A percentile compares a stretch with the other conserved stretches of the same genome.
Conservation (phyloP, 352 stramenopile genomes). For the Phytophthora litchii region DNA sequence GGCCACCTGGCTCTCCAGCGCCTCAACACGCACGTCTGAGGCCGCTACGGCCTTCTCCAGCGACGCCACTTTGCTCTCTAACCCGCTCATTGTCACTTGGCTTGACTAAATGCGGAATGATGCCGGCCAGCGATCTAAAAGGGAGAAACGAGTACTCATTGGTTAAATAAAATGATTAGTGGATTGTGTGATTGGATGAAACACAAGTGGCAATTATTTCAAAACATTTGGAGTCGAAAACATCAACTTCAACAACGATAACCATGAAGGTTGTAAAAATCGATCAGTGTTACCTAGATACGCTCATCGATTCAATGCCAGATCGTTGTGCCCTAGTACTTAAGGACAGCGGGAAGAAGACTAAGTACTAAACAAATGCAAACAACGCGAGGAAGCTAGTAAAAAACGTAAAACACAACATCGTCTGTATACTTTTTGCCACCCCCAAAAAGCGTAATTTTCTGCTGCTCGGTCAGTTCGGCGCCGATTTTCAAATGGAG, state of each 20-base stretch:
- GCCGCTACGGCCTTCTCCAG: constrained; percentile 36
- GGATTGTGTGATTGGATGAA: constrained; percentile 6
- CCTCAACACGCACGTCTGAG: constrained; percentile 29
- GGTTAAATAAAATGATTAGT: not conserved
- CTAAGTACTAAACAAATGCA: not conserved
- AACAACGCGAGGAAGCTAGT: not conserved
- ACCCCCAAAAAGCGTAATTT: not conserved
- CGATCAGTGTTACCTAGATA: not conserved
- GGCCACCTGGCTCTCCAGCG: constrained; percentile 27
- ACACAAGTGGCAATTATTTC: not conserved
- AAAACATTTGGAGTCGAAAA: not conserved
- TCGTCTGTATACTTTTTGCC: not conserved
- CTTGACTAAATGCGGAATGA: constrained; percentile 14
- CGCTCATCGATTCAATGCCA: not conserved
- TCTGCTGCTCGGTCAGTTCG: not conserved
- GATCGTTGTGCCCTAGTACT: not conserved
- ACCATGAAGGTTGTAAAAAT: too few relatives aligned
- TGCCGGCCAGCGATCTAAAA: constrained; percentile 17
- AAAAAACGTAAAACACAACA: not conserved
- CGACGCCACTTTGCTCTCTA: constrained; percentile 39
- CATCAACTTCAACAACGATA: too few relatives aligned
- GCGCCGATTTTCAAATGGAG: not conserved
- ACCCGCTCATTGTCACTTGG: constrained; percentile 29
- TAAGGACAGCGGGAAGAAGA: not conserved
- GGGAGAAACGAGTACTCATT: constrained; percentile 14